Evolutionary conservation across 1,284 basidiomycete species (phyloP), one percentile per base, ranked within the genome.

Genomic region (Meira miltonrushii): DNA sequence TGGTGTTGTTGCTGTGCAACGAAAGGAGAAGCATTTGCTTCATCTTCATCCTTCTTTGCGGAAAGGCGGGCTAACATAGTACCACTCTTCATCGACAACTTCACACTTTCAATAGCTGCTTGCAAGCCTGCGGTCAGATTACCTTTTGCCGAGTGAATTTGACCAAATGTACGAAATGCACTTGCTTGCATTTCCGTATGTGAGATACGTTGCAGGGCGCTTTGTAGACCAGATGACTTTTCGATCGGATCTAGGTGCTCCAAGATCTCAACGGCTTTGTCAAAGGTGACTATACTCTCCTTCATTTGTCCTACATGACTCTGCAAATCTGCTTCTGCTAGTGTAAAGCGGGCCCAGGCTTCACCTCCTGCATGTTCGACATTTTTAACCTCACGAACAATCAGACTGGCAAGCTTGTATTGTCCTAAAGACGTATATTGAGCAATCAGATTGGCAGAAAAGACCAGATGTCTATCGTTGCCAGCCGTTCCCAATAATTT

Each of bases 141-240:
- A n/a, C 50, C 50, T 38, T 39, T n/a, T 8, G 50, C 50, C 15
- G 4, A 53, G 8, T 53, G 50, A 39, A 53, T 53, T 2, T 17
- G 37, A 38, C 21, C 50, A 15, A 39, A 15, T 4, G n/a, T 53
- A 7, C 37, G 21, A 15, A 4, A n/a, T 13, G 50, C 50, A 5
- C 23, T n/a, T 41, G 50, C 50, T 25, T 53, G 50, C 6, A 17
- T 2, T 53, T 53, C 50, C 5, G n/a, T 39, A 4, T 33, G 28
- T 33, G 28, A 33, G 28, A 33, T 33, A 33, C 28, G 28, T 8
- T 33, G 12, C 11, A 53, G 11, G 13, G 13, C 37, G 19, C 38
- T 41, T 41, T 53, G 50, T 6, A 53, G 11, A 39, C 50, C 37
- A 15, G 6, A 40, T 25, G 19, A n/a, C 6, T 19, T n/a, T 21